phyloP scores from a whole-genome alignment of 441 rosid species.

The Gossypium trilobum region DNA sequence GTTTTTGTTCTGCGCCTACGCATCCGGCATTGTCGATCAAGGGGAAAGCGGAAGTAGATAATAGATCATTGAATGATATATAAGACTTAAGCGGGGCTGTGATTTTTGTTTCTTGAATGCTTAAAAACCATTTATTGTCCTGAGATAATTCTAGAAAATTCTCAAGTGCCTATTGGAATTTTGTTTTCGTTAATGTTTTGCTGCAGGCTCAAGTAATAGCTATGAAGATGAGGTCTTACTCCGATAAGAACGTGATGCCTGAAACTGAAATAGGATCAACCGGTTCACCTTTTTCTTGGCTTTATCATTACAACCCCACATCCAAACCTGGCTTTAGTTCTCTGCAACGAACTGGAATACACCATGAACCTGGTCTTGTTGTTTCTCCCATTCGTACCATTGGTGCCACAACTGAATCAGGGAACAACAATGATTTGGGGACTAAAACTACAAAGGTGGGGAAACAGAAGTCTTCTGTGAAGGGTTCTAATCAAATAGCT shows the following conservation, averaged over 20 bases:
- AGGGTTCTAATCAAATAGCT: constrained; percentile 24
- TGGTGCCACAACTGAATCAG: constrained; percentile 24
- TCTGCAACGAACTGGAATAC: constrained; percentile 24
- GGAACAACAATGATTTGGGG: constrained; percentile 17
- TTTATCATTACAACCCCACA: constrained; percentile 25
- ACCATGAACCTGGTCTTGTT: constrained; percentile 22
- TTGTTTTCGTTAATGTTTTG: constrained; percentile 9
- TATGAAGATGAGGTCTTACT: constrained; percentile 34
- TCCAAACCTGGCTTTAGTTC: constrained; percentile 24
- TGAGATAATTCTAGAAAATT: background rate
- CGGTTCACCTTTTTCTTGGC: constrained; percentile 32
- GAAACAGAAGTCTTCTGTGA: constrained; percentile 30
- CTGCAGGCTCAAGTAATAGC: constrained; percentile 10
- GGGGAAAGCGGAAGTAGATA: background rate
- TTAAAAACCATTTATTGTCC: background rate
- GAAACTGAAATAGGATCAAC: constrained; percentile 28
- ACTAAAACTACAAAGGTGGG: constrained; percentile 18
- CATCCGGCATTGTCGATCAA: background rate
- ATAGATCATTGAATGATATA: background rate
- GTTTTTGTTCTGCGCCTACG: background rate
- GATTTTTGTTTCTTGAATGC: background rate
- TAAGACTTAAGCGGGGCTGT: background rate
- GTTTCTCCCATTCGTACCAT: constrained; percentile 29
- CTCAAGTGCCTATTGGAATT: background rate
- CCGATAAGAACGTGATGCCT: constrained; percentile 27